Conservation (phyloP, 768 basidiomycete species). For the Hericium erinaceus region DNA sequence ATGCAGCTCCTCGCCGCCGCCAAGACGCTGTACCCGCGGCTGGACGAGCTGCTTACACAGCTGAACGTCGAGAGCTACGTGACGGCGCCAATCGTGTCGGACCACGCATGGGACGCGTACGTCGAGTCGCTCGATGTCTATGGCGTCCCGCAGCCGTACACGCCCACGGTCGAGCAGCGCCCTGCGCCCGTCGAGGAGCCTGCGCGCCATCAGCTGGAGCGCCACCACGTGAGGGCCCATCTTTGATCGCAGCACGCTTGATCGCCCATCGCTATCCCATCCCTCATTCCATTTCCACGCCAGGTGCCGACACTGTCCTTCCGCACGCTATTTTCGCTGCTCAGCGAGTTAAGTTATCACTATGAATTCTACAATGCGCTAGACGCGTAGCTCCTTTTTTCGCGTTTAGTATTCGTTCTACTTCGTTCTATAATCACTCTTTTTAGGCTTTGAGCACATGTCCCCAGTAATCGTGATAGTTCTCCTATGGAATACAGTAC, state of each 20-base stretch:
- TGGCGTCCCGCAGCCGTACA: background rate
- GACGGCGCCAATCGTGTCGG: slow-evolving; percentile 20
- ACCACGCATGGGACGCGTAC: slow-evolving; percentile 20
- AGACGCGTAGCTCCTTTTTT: no score
- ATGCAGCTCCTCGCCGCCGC: slow-evolving; percentile 5
- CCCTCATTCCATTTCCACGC: background rate
- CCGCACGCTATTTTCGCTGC: background rate
- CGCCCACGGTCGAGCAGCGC: background rate
- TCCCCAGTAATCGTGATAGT: no score
- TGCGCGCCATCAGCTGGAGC: background rate
- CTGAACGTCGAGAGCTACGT: background rate
- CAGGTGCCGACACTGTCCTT: background rate
- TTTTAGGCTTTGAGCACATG: background rate
- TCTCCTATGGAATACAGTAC: no score
- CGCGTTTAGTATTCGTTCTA: background rate
- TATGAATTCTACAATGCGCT: background rate
- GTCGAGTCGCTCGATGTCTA: slow-evolving; percentile 6
- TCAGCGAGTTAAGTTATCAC: background rate
- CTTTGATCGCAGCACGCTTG: background rate
- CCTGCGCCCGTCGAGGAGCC: background rate
- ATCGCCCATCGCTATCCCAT: background rate
- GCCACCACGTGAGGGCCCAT: background rate
- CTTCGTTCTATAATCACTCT: background rate
- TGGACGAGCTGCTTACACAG: background rate
- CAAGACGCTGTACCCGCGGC: background rate